Base-by-base conservation (phyloP, 768 basidiomycete species). In the Podaxis sp. region DNA sequence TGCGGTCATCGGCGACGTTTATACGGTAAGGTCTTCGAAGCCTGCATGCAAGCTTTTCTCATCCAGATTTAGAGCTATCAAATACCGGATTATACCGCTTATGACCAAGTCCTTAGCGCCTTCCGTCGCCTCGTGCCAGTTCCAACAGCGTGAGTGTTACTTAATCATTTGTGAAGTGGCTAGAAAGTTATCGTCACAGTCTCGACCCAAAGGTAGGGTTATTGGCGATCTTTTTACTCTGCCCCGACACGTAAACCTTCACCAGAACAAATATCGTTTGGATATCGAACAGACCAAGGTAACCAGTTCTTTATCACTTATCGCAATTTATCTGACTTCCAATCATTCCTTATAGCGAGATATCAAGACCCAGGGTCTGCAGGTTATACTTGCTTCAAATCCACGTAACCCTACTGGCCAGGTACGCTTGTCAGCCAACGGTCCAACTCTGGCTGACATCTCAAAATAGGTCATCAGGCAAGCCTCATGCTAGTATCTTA, bases 401-500 rank as follows among this genome's bases (percentile, higher is more conserved):
- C 95, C 95, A n/a, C 86, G 95, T 57, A 98, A 97, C 70, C 95
- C 95, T 2, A 97, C 95, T 1, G 94, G 95, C n/a, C 95, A 96
- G 71, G 85, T 88, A 57, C 82, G 65, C 61, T 23, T 16, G 25
- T 44, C 37, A 16, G 11, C 21, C 16, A 5, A 35, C 32, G 2
- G 16, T n/a, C 35, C 21, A 21, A 52, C 21, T 35, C 27, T 55
- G 23, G 32, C 37, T 25, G n/a, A 52, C 36, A 28, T 44, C 48
- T 18, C 35, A 51, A 25, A 37, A 23, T 63, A 82, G 81, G 87
- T 91, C 52, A 82, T 82, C 65, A 79, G 76, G 79, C 79, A 64
- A 67, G 70, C 38, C 44, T 18, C 32, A 35, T 14, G 28, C 4
- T 14, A 57, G 16, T 36, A 38, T 55, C 10, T 35, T 40, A 44